These are phyloP conservation scores for Artomyces pyxidatus DNA, from an alignment of 768 basidiomycete genomes.

Conservation along the genomic window DNA sequence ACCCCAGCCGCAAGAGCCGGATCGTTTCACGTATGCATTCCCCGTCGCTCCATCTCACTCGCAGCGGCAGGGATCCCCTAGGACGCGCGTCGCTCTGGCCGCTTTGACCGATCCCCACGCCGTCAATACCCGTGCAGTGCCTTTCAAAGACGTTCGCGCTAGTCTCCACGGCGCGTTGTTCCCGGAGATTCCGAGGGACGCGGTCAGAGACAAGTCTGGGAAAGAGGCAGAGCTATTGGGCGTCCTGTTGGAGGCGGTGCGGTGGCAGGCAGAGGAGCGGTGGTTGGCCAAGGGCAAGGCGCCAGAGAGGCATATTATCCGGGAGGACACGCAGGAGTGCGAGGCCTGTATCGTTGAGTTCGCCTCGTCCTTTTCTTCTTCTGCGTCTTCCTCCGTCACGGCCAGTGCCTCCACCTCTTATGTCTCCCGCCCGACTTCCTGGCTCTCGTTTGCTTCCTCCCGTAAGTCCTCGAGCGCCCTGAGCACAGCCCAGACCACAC, in stretches of 20 bases:
- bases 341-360: conserved; percentile 8
- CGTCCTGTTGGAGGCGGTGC: conserved; percentile 4
- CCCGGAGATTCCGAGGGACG: not conserved
- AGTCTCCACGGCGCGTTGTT: conserved; percentile 13
- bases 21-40: conserved; percentile 14
- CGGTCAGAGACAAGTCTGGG: not conserved
- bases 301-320: not conserved
- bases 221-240: conserved; percentile 7
- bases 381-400: not conserved
- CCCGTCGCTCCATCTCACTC: conserved; percentile 2
- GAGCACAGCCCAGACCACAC: conserved; percentile 1
- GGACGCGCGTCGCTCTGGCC: conserved; percentile 1
- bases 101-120: conserved; percentile 1
- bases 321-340: conserved; percentile 5
- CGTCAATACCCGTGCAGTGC: conserved; percentile 5
- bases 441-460: conserved; percentile 14
- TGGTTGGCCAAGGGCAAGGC: conserved; percentile 1
- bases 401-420: not conserved
- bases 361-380: conserved; percentile 2
- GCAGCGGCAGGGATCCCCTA: not conserved
- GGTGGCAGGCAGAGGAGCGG: conserved; percentile 10
- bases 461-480: conserved; percentile 8
- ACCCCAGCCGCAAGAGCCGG: not conserved
- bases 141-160: conserved; percentile 15
- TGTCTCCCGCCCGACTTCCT: conserved; percentile 9